phyloP scores from a whole-genome alignment of 345 rosid species.

The Citrus cavaleriei region DNA sequence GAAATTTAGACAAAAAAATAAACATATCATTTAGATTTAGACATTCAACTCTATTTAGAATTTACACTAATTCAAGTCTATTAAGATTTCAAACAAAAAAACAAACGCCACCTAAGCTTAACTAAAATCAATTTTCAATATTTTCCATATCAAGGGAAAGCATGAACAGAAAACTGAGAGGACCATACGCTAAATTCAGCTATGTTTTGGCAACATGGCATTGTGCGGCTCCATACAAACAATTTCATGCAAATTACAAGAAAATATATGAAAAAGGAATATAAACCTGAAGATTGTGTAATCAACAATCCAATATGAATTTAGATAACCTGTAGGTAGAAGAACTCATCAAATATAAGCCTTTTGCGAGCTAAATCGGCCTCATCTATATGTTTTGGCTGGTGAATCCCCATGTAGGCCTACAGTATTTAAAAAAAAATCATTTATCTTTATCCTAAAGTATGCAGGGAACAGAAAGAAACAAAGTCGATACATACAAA shows the following conservation, averaged over 20 bases:
- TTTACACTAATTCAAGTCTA: too few species aligned
- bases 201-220: background rate
- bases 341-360: constrained; percentile 87
- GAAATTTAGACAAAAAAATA: too few species aligned
- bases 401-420: constrained; percentile 87
- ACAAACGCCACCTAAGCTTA: too few species aligned
- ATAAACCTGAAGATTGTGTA: background rate
- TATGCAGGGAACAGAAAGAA: background rate
- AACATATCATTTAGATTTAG: too few species aligned
- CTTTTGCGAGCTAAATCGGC: constrained; percentile 96
- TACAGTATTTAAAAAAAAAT: constrained; percentile 32
- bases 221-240: background rate
- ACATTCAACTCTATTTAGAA: too few species aligned
- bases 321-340: constrained; percentile 78
- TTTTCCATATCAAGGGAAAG: background rate
- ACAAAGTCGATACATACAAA: background rate
- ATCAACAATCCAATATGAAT: background rate
- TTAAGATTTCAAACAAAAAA: too few species aligned
- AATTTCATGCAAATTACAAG: background rate
- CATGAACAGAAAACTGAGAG: background rate
- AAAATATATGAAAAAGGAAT: background rate
- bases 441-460: constrained; percentile 1
- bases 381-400: constrained; percentile 71
- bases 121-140: background rate
- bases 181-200: background rate